Conservation (phyloP, 1,139 yeast species). For the Hansenula sp. region DNA sequence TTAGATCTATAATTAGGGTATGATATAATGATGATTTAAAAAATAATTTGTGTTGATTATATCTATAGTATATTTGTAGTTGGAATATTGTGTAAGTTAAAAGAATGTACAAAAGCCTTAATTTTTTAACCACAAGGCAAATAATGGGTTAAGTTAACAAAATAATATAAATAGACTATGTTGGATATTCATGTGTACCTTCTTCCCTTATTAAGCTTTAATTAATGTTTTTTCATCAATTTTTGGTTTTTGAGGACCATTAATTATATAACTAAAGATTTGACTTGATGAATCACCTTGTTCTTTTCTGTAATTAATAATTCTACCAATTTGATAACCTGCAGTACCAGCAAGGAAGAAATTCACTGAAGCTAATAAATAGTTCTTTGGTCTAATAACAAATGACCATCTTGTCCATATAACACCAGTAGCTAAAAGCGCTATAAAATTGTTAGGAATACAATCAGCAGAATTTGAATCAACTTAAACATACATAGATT, state of each 20-base stretch:
- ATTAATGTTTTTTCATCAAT: not conserved
- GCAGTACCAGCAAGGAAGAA: constrained; percentile 92
- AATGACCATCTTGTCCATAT: constrained; percentile 99
- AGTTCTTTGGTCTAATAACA: constrained; percentile 86
- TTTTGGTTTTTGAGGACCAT: constrained; percentile 33
- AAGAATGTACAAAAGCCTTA: no score
- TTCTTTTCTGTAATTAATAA: constrained; percentile 55
- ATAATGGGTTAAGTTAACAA: no score
- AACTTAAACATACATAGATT: constrained; percentile 37
- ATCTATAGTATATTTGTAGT: no score
- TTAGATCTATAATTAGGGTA: not conserved
- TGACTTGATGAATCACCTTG: constrained; percentile 48
- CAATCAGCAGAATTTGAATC: no score
- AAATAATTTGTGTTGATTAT: no score
- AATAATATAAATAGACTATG: no score
- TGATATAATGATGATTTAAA: not conserved
- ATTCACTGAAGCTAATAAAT: constrained; percentile 85
- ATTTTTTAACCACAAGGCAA: no score
- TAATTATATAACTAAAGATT: constrained; percentile 52
- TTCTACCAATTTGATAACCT: constrained; percentile 73
- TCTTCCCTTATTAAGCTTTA: constrained; percentile 1
- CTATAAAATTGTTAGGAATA: no score
- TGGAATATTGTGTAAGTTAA: no score
- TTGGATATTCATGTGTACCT: no score
- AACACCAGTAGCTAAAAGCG: constrained; percentile 85